Percentiles rank a stretch among this genome's conserved stretches.
Conservation (phyloP, 2,329 filamentous ascomycete species). For the Pyrenophora graminea region DNA sequence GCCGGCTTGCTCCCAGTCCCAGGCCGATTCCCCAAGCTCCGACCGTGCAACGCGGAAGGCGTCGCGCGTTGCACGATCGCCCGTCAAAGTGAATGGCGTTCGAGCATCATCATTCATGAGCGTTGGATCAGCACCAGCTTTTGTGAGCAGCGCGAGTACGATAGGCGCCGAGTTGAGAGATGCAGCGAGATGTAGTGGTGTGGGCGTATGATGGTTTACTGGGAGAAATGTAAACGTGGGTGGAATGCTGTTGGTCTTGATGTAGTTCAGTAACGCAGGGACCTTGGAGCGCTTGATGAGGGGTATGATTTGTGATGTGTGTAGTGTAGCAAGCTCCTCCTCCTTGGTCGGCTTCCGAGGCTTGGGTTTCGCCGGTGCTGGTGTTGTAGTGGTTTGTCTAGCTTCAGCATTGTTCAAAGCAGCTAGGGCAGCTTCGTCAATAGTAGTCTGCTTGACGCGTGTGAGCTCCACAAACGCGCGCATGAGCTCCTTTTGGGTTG, state of each 20-base stretch:
- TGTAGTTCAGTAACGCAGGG: conserved; percentile 81
- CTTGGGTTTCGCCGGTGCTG: conserved; percentile 50
- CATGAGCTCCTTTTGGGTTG: conserved; percentile 94
- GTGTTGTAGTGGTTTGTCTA: conserved; percentile 46
- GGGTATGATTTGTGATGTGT: conserved; percentile 87
- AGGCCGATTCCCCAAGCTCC: conserved; percentile 75
- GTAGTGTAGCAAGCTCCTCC: conserved; percentile 78
- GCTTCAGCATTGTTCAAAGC: conserved; percentile 52
- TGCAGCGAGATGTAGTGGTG: conserved; percentile 83
- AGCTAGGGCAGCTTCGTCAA: conserved; percentile 68
- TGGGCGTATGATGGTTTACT: conserved; percentile 74
- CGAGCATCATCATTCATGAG: conserved; percentile 68
- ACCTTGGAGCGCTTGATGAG: conserved; percentile 88
- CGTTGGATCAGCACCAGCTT: conserved; percentile 75
- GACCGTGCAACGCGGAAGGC: conserved; percentile 86
- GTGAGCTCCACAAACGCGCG: conserved; percentile 93
- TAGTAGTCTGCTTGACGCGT: conserved; percentile 78
- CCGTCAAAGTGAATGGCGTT: conserved; percentile 82
- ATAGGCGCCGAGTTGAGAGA: conserved; percentile 77
- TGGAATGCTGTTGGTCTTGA: conserved; percentile 73
- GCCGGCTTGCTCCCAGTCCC: conserved; percentile 76
- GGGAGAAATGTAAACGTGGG: conserved; percentile 78
- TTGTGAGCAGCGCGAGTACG: conserved; percentile 75
- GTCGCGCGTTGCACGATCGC: conserved; percentile 83
- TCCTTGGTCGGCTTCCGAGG: conserved; percentile 72